Percentiles rank a stretch among this genome's conserved stretches.
Conservation (phyloP, 1,139 yeast species). For the Kluyveromyces sp. region DNA sequence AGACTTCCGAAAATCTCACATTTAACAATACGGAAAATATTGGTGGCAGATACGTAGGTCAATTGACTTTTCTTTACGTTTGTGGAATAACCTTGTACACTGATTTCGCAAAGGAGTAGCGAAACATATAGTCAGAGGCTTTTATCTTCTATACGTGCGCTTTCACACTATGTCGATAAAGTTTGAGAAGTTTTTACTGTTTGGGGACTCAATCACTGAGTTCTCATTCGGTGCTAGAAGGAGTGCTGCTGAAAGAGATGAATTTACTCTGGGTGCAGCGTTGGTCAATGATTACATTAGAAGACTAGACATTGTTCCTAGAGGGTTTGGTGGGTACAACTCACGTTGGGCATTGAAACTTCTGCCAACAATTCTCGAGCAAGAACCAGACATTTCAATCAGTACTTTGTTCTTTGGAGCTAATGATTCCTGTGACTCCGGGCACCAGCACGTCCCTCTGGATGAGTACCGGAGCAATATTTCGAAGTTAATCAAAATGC, state of each 20-base stretch:
- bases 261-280: constrained; percentile 48
- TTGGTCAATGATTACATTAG: constrained; percentile 44
- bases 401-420: constrained; percentile 67
- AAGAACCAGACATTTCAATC: constrained; percentile 38
- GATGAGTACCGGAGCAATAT: constrained; percentile 45
- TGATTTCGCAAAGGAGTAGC: no score
- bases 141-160: no score
- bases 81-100: no score
- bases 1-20: no score
- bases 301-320: constrained; percentile 46
- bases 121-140: no score
- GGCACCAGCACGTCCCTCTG: constrained; percentile 49
- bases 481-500: constrained; percentile 35
- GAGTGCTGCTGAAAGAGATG: constrained; percentile 16
- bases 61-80: no score
- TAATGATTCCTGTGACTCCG: constrained; percentile 53
- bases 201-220: constrained; percentile 69
- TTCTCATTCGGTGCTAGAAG: constrained; percentile 36
- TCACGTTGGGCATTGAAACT: constrained; percentile 44
- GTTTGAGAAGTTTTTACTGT: constrained; percentile 46
- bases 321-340: constrained; percentile 63
- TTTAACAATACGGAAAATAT: no score
- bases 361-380: constrained; percentile 41
- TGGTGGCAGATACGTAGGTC: no score
- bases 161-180: constrained; percentile 19